Conservation (phyloP, 805 yeast species). For the Candida sakaeoensis region DNA sequence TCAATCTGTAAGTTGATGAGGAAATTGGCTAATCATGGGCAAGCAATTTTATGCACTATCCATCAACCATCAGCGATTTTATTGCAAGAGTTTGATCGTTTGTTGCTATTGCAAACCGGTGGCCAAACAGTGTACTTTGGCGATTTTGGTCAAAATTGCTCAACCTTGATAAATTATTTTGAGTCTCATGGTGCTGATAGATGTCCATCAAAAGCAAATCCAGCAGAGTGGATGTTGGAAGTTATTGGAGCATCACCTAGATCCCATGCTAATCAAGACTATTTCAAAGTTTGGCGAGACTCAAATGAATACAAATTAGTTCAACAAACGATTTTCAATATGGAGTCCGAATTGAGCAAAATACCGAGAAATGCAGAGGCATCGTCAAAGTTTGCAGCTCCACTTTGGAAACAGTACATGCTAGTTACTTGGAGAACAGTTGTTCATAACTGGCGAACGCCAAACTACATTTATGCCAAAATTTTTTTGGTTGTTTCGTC, state of each 20-base stretch:
- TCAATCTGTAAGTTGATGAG: constrained; percentile 38
- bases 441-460: constrained; percentile 52
- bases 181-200: constrained; percentile 64
- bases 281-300: constrained; percentile 71
- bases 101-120: constrained; percentile 65
- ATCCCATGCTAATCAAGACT: constrained; percentile 67
- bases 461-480: constrained; percentile 60
- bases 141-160: constrained; percentile 66
- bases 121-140: constrained; percentile 83
- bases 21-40: constrained; percentile 39
- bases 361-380: constrained; percentile 26
- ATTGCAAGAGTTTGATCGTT: constrained; percentile 73
- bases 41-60: constrained; percentile 52
- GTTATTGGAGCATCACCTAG: constrained; percentile 84
- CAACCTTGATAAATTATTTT: constrained; percentile 57
- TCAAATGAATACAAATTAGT: constrained; percentile 61
- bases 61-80: constrained; percentile 84
- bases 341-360: constrained; percentile 55
- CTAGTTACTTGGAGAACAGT: constrained; percentile 23
- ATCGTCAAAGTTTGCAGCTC: constrained; percentile 27
- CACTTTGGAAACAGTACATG: constrained; percentile 30
- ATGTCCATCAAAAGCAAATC: constrained; percentile 36
- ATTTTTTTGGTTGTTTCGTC: constrained; percentile 49
- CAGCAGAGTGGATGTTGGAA: constrained; percentile 83
- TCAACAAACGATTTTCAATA: constrained; percentile 52